These are phyloP conservation scores for Aspergillus funiculosus DNA, from an alignment of 495 filamentous ascomycete genomes.

Conservation along the genomic window DNA sequence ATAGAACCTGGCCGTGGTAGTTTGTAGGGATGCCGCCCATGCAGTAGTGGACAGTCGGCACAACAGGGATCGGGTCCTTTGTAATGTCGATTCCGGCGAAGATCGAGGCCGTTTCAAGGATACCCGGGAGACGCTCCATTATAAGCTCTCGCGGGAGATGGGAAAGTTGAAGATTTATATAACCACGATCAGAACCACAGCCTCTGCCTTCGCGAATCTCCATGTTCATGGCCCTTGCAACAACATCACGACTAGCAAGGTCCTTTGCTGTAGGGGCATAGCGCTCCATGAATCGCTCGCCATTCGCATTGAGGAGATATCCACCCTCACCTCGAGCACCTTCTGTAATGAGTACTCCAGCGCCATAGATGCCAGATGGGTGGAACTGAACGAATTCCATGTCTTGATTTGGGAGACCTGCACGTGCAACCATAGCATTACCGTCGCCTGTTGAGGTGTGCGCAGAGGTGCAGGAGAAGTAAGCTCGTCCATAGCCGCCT, in stretches of 20 bases:
- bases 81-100: not conserved
- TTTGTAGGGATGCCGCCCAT: not conserved
- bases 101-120: not conserved
- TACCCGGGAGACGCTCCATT: not conserved
- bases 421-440: not conserved
- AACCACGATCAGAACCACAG: not conserved
- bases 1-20: not conserved
- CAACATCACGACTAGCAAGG: not conserved
- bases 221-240: not conserved
- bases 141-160: not conserved
- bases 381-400: slow-evolving; percentile 1
- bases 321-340: not conserved
- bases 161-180: not conserved
- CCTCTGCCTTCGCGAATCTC: not conserved
- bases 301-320: not conserved
- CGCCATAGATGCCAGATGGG: not conserved
- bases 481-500: not conserved
- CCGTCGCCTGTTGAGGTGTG: not conserved
- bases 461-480: not conserved
- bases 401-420: not conserved
- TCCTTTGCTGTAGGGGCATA: not conserved
- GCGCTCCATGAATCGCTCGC: slow-evolving; percentile 1
- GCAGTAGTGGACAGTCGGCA: not conserved
- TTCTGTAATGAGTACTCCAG: not conserved
- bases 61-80: not conserved